A percentile compares a stretch with the other conserved stretches of the same genome.
Conservation (phyloP, 192 early-diverging fungal species). For the Coemansia sp. region DNA sequence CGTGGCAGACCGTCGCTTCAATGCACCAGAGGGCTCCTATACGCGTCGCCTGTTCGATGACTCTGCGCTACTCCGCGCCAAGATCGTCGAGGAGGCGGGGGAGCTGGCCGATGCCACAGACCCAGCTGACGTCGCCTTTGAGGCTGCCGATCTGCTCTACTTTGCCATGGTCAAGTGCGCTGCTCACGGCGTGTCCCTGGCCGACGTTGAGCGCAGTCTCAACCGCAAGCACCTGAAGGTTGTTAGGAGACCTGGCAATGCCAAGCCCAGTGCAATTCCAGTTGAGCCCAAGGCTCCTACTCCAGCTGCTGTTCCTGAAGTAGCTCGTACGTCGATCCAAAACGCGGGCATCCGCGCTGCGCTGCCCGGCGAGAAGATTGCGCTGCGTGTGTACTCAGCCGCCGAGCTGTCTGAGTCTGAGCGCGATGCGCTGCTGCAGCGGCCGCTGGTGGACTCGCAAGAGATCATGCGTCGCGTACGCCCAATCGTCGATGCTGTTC, state of each 20-base stretch:
- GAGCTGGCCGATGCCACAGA: conserved; percentile 83
- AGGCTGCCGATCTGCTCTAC: conserved; percentile 95
- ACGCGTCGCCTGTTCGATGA: conserved; percentile 88
- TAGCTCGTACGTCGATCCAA: conserved; percentile 43
- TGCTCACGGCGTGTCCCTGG: conserved; percentile 73
- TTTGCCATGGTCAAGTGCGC: conserved; percentile 91
- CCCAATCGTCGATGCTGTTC: conserved; percentile 89
- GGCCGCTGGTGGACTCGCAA: conserved; percentile 90
- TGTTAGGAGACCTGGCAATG: conserved; percentile 84
- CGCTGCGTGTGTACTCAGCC: conserved; percentile 72
- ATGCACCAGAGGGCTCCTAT: conserved; percentile 89
- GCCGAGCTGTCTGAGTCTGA: conserved; percentile 56
- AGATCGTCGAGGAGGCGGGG: conserved; percentile 95
- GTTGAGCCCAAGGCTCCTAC: background rate
- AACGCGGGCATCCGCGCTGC: conserved; percentile 30
- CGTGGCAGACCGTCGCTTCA: conserved; percentile 66
- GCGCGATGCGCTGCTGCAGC: conserved; percentile 67
- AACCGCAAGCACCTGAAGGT: conserved; percentile 84
- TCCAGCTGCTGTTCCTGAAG: conserved; percentile 12
- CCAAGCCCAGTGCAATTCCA: conserved; percentile 66
- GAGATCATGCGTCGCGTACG: conserved; percentile 85
- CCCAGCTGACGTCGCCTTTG: conserved; percentile 85
- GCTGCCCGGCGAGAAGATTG: conserved; percentile 61
- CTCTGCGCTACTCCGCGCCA: conserved; percentile 75
- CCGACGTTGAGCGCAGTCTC: conserved; percentile 86